Evolutionary conservation across 495 filamentous ascomycete genomes (phyloP).

Genomic region (Xylaria nigripes): DNA sequence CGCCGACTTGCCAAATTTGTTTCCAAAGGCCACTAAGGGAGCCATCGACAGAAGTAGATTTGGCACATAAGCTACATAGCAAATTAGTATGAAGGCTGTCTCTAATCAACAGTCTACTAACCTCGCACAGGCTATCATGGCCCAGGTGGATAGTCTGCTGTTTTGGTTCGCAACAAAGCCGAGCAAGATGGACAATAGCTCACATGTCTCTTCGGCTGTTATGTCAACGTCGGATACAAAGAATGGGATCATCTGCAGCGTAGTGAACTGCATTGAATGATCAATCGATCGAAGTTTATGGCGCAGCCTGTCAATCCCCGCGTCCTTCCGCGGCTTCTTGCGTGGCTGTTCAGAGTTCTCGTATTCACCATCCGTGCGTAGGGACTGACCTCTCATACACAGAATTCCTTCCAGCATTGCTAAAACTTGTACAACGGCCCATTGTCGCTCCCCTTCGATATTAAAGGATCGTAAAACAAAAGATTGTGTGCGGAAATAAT

Average conservation of each 20-base stretch:
- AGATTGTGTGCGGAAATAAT: constrained; percentile 28
- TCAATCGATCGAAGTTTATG: constrained; percentile 51
- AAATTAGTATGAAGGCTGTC: constrained; percentile 9
- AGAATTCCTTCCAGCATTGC: constrained; percentile 42
- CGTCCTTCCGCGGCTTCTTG: constrained; percentile 57
- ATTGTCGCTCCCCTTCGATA: constrained; percentile 42
- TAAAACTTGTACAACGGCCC: constrained; percentile 45
- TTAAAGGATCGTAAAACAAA: constrained; percentile 44
- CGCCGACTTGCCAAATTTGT: constrained; percentile 65
- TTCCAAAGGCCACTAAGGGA: constrained; percentile 47
- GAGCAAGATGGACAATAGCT: constrained; percentile 29
- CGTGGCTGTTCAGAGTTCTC: constrained; percentile 34
- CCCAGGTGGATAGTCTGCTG: constrained; percentile 36
- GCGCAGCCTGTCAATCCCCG: constrained; percentile 52
- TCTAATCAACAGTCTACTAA: constrained; percentile 18
- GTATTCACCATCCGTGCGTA: constrained; percentile 16
- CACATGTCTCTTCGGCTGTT: constrained; percentile 32
- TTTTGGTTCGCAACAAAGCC: constrained; percentile 31
- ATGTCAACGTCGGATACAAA: constrained; percentile 36
- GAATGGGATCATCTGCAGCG: constrained; percentile 75
- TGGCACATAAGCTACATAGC: constrained; percentile 17
- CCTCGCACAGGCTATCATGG: constrained; percentile 57
- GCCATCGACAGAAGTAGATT: constrained; percentile 16
- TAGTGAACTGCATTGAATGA: constrained; percentile 50
- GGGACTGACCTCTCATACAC: constrained; percentile 24